Percentiles rank a stretch among this genome's conserved stretches.
Evolutionary conservation across 78 protist species (phyloP).

Genomic region (Dictyostelium capitatum): DNA sequence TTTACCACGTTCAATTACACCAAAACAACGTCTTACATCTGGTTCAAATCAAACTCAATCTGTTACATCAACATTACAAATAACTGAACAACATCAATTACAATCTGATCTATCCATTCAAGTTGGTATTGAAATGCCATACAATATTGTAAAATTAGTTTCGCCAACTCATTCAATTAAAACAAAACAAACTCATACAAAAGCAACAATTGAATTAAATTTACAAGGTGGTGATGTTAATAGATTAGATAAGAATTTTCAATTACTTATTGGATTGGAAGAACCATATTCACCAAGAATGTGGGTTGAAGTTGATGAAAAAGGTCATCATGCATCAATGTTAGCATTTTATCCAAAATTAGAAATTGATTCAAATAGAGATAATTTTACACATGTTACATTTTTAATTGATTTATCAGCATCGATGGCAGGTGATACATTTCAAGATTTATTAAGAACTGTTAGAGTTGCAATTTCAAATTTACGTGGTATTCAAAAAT

Average conservation of each 20-base stretch:
- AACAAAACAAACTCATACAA: constrained; percentile 61
- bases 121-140: constrained; percentile 45
- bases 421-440: constrained; percentile 86
- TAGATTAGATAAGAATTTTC: constrained; percentile 73
- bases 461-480: constrained; percentile 37
- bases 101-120: constrained; percentile 22
- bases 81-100: not conserved
- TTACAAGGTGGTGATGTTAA: no score
- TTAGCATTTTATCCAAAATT: constrained; percentile 83
- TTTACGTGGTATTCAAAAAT: constrained; percentile 35
- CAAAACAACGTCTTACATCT: constrained; percentile 61
- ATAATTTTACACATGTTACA: constrained; percentile 31
- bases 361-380: constrained; percentile 40
- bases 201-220: constrained; percentile 62
- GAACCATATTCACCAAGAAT: constrained; percentile 78
- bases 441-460: constrained; percentile 43
- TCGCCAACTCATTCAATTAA: constrained; percentile 32
- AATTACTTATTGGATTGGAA: constrained; percentile 52
- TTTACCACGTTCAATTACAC: constrained; percentile 89
- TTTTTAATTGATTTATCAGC: constrained; percentile 83
- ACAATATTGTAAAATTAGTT: constrained; percentile 47
- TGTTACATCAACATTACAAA: constrained; percentile 36
- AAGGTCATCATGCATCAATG: constrained; percentile 75
- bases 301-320: constrained; percentile 84
- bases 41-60: constrained; percentile 43